A percentile compares a stretch with the other conserved stretches of the same genome.
Conservation (phyloP, 73 alveolate species). For the Urostyla sp. region DNA sequence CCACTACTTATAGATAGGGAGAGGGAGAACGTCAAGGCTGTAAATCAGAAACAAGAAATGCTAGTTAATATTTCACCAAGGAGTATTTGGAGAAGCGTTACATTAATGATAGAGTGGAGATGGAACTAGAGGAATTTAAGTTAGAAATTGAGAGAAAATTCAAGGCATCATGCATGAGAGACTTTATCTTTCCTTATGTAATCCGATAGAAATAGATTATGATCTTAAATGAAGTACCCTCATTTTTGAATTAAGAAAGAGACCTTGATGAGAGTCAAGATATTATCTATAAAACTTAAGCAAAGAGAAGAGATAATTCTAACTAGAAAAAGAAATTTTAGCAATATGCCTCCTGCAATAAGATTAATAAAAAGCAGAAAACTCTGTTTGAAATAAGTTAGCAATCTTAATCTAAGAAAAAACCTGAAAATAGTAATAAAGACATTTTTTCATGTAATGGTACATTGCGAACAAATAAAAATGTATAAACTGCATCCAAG, state of each 20-base stretch:
- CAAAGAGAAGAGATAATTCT: background rate
- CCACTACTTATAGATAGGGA: conserved; percentile 18
- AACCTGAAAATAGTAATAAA: background rate
- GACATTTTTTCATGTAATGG: conserved; percentile 1
- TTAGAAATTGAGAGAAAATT: conserved; percentile 52
- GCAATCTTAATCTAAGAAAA: background rate
- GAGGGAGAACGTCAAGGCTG: background rate
- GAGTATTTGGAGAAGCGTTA: conserved; percentile 45
- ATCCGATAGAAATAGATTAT: background rate
- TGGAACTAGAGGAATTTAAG: conserved; percentile 53
- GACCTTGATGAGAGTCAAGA: background rate
- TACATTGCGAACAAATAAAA: background rate
- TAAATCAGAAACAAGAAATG: conserved; percentile 13
- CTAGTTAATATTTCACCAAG: background rate
- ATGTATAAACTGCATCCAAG: background rate
- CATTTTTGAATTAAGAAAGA: background rate
- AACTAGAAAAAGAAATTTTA: background rate
- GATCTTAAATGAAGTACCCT: background rate
- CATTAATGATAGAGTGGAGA: conserved; percentile 57
- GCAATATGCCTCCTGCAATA: background rate
- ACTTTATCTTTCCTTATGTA: background rate
- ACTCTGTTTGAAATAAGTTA: background rate
- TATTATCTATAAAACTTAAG: background rate
- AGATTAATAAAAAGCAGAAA: background rate
- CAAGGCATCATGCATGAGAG: conserved; percentile 16